Evolutionary conservation across 345 rosid species (phyloP).

Genomic region (Melaleuca quinquenervia): DNA sequence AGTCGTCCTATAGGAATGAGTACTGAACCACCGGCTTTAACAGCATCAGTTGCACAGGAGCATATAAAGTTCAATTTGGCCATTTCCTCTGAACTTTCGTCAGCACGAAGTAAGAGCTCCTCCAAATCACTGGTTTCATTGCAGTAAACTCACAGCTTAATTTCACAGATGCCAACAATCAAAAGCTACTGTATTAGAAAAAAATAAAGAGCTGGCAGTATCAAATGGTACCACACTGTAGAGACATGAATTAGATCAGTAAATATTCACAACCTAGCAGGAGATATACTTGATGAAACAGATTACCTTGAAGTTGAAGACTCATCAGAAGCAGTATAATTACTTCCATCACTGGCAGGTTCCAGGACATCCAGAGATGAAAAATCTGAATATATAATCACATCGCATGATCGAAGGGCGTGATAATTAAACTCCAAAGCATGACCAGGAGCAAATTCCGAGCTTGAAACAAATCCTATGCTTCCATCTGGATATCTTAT

Average conservation of each 20-base stretch:
- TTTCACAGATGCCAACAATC: background rate
- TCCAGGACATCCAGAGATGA: constrained; percentile 22
- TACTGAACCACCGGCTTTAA: constrained; percentile 72
- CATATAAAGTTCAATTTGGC: constrained; percentile 63
- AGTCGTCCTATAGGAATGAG: constrained; percentile 43
- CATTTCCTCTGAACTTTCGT: constrained; percentile 45
- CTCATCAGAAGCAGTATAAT: constrained; percentile 3
- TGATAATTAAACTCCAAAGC: constrained; percentile 47
- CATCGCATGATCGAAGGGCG: constrained; percentile 39
- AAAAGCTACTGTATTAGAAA: background rate
- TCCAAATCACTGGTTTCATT: constrained; percentile 8
- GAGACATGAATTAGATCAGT: background rate
- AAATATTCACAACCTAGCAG: background rate
- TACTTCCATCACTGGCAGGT: constrained; percentile 12
- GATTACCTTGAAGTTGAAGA: constrained; percentile 29
- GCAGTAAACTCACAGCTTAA: background rate
- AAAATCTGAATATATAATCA: constrained; percentile 56
- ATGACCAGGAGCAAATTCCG: constrained; percentile 44
- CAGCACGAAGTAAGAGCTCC: constrained; percentile 21
- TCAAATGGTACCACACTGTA: background rate
- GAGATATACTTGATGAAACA: background rate
- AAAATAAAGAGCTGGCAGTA: background rate
- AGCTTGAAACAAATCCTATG: constrained; percentile 44
- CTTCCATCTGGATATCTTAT: constrained; percentile 41
- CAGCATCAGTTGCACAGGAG: constrained; percentile 47